These are phyloP conservation scores for Calocybe indica DNA, from an alignment of 768 basidiomycete species.

Conservation along the genomic window DNA sequence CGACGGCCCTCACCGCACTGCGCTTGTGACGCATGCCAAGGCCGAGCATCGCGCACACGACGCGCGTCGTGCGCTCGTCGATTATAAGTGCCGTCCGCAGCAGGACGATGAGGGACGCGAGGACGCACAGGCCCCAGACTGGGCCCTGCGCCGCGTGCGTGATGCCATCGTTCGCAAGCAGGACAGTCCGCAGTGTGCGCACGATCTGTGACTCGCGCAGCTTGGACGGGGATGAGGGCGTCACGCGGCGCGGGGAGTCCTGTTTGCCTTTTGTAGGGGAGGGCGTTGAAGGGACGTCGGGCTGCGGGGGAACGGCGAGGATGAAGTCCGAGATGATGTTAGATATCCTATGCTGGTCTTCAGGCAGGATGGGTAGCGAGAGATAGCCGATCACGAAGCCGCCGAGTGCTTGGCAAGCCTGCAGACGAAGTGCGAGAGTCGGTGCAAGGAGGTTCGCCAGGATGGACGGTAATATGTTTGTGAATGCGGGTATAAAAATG, in stretches of 20 bases:
- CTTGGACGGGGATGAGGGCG: constrained; percentile 2
- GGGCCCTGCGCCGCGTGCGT: constrained; percentile 67
- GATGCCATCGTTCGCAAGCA: constrained; percentile 44
- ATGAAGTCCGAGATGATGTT: constrained; percentile 41
- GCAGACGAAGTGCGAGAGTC: constrained; percentile 57
- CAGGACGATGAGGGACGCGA: constrained; percentile 62
- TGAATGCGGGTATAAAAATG: constrained; percentile 67
- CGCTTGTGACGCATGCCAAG: constrained; percentile 57
- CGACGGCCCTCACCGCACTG: constrained; percentile 56
- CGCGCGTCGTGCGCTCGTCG: constrained; percentile 35
- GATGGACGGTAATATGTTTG: constrained; percentile 48
- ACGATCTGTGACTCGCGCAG: constrained; percentile 45
- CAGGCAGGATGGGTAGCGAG: constrained; percentile 35
- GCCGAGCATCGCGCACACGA: constrained; percentile 43
- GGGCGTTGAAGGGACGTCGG: constrained; percentile 8
- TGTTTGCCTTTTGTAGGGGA: constrained; percentile 23
- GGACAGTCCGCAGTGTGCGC: constrained; percentile 61
- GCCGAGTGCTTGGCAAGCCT: constrained; percentile 72
- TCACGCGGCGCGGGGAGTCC: not conserved
- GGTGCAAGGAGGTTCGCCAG: constrained; percentile 58
- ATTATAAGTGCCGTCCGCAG: constrained; percentile 49
- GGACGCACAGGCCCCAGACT: constrained; percentile 68
- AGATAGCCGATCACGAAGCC: constrained; percentile 56
- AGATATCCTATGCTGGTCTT: constrained; percentile 45
- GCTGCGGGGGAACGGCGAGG: constrained; percentile 33